These are phyloP conservation scores for Aspergillus proliferans DNA, from an alignment of 2,329 filamentous ascomycete species.

Conservation along the genomic window DNA sequence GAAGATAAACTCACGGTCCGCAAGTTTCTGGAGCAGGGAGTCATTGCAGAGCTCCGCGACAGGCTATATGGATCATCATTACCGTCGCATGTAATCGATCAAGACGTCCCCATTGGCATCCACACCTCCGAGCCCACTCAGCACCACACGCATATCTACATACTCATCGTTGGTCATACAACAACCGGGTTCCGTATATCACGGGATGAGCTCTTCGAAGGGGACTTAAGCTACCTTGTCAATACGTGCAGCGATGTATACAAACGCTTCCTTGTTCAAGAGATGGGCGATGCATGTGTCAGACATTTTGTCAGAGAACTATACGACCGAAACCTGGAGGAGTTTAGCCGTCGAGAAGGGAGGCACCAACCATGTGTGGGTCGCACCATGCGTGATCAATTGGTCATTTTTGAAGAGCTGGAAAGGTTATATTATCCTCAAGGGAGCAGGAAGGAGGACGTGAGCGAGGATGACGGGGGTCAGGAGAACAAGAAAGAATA, in stretches of 20 bases:
- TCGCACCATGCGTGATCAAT: slow-evolving; percentile 51
- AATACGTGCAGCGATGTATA: not conserved
- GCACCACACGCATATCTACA: slow-evolving; percentile 44
- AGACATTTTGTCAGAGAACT: slow-evolving; percentile 43
- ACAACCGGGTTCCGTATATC: slow-evolving; percentile 45
- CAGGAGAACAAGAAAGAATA: not conserved
- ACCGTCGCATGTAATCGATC: too few relatives aligned
- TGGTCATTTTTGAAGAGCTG: slow-evolving; percentile 55
- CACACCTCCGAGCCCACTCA: slow-evolving; percentile 38
- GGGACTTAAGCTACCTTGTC: not conserved
- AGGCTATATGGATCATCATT: too few relatives aligned
- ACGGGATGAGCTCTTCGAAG: slow-evolving; percentile 40
- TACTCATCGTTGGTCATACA: slow-evolving; percentile 51
- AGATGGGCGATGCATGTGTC: slow-evolving; percentile 41
- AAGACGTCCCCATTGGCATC: slow-evolving; percentile 18
- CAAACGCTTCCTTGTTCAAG: slow-evolving; percentile 3
- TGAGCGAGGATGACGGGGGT: too few relatives aligned
- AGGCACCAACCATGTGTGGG: slow-evolving; percentile 44
- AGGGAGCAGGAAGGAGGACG: not conserved
- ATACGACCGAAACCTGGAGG: slow-evolving; percentile 24
- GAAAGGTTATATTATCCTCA: slow-evolving; percentile 28
- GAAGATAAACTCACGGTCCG: slow-evolving; percentile 11
- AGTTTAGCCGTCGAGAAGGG: not conserved
- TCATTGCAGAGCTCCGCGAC: slow-evolving; percentile 9
- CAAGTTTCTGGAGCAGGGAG: slow-evolving; percentile 19